Evolutionary conservation across 108 stramenopile species (phyloP), one percentile per base, ranked within the genome.

Genomic region (Cylindrotheca fusiformis): DNA sequence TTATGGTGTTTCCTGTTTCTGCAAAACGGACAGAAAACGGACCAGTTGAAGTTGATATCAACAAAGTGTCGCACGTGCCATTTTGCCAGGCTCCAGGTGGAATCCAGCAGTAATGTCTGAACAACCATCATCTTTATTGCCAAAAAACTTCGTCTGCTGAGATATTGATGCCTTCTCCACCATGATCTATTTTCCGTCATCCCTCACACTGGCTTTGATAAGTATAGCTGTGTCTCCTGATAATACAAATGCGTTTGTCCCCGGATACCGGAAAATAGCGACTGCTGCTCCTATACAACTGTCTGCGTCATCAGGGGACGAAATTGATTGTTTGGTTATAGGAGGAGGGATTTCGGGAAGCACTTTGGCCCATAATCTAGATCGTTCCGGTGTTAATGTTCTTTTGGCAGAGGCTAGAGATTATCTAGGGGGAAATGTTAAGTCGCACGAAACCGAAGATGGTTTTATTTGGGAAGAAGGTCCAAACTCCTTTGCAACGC

Each of bases 381-480:
- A 79, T 55, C 63, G 64, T 36, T 33, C 60, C 25, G 65, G 79
- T 14, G 66, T 74, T 24, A 63, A 87, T 55, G 65, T 92, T 25
- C 56, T 96, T 51, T 67, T 98, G 50, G 72, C 91, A 3, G 96
- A 97, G 82, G 72, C 80, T 21, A 73, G 83, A 3, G 77, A 87
- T 48, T 84, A 86, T 51, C 74, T 97, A 29, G 98, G 98, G 0
- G 98, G 98, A 47, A 97, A 97, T 80, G 90, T 97, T 41, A 92
- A 84, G 50, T 91, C 90, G 24, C 70, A 80, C 25, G 56, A 52
- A 19, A 83, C 79, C 24, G 65, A 82, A 1, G 95, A 94, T 49
- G 95, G 87, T 17, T 98, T 97, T 68, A 48, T 95, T 6, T 98
- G 91, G 90, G 96, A 98, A 70, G 90, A 95, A 67, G 98, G 98